Evolutionary conservation across 257 asterid genomes (phyloP).

Genomic region (Nicotiana undulata): DNA sequence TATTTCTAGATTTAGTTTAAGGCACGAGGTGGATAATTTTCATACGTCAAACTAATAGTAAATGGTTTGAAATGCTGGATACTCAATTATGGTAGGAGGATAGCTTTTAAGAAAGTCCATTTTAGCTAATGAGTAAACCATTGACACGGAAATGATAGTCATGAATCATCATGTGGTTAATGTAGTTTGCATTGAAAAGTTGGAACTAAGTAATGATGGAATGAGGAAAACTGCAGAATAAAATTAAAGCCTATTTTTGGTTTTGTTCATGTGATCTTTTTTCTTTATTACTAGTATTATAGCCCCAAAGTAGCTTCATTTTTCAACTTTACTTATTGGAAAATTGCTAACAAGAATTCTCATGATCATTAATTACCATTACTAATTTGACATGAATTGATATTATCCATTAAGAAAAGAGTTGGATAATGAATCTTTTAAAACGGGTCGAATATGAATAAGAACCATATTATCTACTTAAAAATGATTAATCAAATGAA

Average conservation of each 20-base stretch:
- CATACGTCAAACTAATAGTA: background rate
- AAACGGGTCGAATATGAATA: no score
- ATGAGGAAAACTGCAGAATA: background rate
- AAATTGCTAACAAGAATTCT: background rate
- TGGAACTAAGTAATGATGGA: constrained; percentile 14
- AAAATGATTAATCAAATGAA: no score
- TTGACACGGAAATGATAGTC: no score
- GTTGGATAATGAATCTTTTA: no score
- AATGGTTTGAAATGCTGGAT: background rate
- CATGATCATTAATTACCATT: background rate
- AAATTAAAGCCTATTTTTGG: constrained; percentile 4
- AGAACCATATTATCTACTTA: no score
- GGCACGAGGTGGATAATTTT: background rate
- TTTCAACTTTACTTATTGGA: background rate
- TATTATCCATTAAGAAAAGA: no score
- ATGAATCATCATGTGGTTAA: background rate
- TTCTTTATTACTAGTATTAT: background rate
- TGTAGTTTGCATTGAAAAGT: background rate
- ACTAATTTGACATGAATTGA: no score
- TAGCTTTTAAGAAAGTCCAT: no score
- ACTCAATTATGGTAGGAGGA: background rate
- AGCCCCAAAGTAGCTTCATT: background rate
- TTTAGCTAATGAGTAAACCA: no score
- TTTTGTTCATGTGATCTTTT: background rate
- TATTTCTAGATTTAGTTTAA: background rate